A percentile compares a stretch with the other conserved stretches of the same genome.
Conservation (phyloP, 73 alveolate genomes). For the Paramecium primaurelia region DNA sequence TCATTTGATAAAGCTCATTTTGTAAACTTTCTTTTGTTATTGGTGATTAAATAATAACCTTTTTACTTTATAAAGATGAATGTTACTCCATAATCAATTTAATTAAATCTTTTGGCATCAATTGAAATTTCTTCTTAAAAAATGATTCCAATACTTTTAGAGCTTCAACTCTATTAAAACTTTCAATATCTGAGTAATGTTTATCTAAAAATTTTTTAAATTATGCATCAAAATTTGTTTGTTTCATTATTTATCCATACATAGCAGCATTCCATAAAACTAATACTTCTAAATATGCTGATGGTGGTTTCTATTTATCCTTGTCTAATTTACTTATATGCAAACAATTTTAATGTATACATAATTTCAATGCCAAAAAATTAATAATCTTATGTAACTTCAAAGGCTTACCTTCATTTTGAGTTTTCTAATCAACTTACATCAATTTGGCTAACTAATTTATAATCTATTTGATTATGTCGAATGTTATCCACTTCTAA, state of each 20-base stretch:
- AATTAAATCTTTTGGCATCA: not conserved
- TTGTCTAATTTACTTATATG: not conserved
- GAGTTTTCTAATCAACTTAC: not conserved
- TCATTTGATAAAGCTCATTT: not conserved
- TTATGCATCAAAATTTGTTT: not conserved
- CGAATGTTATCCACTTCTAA: conserved; percentile 21
- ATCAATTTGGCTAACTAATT: not conserved
- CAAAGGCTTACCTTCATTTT: not conserved
- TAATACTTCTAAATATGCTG: conserved; percentile 6
- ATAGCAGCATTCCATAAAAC: conserved; percentile 13
- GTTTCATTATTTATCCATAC: not conserved
- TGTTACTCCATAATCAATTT: not conserved
- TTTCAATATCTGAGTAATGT: not conserved
- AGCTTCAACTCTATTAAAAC: not conserved
- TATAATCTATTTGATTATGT: not conserved
- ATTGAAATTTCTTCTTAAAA: not conserved
- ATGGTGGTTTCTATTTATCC: not conserved
- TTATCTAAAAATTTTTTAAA: not conserved
- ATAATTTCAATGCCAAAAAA: not conserved
- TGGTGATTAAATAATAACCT: not conserved
- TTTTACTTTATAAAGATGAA: not conserved
- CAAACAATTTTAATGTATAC: conserved; percentile 14
- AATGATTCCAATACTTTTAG: not conserved
- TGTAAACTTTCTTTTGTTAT: not conserved
- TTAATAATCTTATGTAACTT: not conserved